A percentile compares a stretch with the other conserved stretches of the same genome.
Evolutionary conservation across 148 eudicot genomes (phyloP).

Genomic region (Camellia sinensis): DNA sequence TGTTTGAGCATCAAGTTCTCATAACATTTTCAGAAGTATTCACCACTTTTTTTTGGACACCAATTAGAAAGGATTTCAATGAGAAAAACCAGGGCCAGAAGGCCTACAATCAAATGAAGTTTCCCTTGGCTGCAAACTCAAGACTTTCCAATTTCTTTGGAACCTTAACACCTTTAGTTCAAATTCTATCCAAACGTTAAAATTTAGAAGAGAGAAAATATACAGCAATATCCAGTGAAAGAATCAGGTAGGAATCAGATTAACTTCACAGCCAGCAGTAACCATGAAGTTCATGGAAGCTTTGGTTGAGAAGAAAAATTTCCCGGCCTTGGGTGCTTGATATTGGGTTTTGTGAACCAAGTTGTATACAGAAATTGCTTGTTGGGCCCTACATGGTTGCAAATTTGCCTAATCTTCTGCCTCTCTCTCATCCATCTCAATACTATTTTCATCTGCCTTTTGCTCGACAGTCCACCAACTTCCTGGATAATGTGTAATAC

Average conservation of each 20-base stretch:
- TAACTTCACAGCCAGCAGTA: conserved; percentile 1
- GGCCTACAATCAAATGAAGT: too few relatives aligned
- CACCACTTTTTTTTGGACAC: too few relatives aligned
- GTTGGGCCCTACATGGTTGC: conserved; percentile 69
- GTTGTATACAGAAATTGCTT: conserved; percentile 81
- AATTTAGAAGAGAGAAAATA: background rate
- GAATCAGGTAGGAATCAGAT: background rate
- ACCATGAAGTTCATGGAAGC: conserved; percentile 3
- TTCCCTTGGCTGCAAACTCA: too few relatives aligned
- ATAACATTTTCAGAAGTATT: too few relatives aligned
- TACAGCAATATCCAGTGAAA: background rate
- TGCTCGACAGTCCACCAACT: conserved; percentile 74
- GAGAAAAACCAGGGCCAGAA: too few relatives aligned
- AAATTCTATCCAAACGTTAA: too few relatives aligned
- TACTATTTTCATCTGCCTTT: conserved; percentile 75
- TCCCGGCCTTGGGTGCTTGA: conserved; percentile 31
- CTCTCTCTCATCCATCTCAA: conserved; percentile 85
- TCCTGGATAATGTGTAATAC: conserved; percentile 34
- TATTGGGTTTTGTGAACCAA: conserved; percentile 68
- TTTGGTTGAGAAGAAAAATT: conserved; percentile 30
- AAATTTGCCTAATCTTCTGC: conserved; percentile 65
- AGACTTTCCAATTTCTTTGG: too few relatives aligned
- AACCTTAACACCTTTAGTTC: too few relatives aligned
- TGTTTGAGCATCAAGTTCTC: too few relatives aligned
- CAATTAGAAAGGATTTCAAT: too few relatives aligned